Evolutionary conservation across 2,329 filamentous ascomycete species (phyloP).

Genomic region (Xylariales sp.): DNA sequence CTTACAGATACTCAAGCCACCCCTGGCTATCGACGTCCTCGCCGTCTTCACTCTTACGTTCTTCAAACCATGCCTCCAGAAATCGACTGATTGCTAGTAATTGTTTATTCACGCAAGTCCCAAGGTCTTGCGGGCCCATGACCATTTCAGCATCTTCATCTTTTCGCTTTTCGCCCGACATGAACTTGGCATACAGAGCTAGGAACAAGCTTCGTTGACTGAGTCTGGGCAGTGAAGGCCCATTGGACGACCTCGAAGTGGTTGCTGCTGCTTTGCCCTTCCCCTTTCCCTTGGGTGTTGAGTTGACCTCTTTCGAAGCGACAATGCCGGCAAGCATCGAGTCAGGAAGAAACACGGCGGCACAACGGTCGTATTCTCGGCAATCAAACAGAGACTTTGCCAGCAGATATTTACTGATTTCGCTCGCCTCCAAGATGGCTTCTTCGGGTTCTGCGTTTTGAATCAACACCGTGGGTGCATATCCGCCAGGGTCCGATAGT

Average conservation of each 20-base stretch:
- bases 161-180: constrained; percentile 92
- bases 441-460: constrained; percentile 66
- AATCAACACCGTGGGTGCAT: constrained; percentile 44
- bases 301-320: constrained; percentile 38
- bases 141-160: constrained; percentile 98
- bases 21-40: constrained; percentile 66
- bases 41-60: constrained; percentile 55
- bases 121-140: constrained; percentile 85
- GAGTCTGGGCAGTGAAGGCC: constrained; percentile 46
- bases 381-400: constrained; percentile 95
- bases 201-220: constrained; percentile 93
- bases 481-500: constrained; percentile 29
- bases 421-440: constrained; percentile 69
- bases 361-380: constrained; percentile 89
- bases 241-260: constrained; percentile 15
- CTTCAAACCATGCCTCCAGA: constrained; percentile 75
- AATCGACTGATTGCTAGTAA: constrained; percentile 69
- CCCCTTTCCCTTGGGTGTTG: constrained; percentile 40
- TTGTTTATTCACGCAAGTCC: constrained; percentile 80
- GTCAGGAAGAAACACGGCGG: constrained; percentile 81
- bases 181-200: constrained; percentile 84
- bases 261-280: constrained; percentile 56
- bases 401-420: constrained; percentile 78
- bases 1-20: constrained; percentile 82
- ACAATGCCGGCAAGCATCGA: constrained; percentile 67